Evolutionary conservation across 352 stramenopile genomes (phyloP), one percentile per base, ranked within the genome.

Genomic region (Phytophthora megakarya): DNA sequence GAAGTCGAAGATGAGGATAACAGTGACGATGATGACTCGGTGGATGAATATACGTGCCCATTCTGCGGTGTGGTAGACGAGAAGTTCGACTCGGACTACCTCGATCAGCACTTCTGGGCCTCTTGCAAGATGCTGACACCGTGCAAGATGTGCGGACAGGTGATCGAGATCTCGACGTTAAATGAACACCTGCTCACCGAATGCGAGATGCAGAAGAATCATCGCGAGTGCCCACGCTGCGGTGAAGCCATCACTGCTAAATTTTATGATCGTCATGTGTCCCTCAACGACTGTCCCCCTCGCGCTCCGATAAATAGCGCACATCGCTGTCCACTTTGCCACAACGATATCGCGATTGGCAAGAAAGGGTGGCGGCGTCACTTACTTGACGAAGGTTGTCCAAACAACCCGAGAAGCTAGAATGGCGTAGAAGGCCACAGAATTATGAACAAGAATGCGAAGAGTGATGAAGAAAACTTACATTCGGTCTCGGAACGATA

Each of bases 51-150:
- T 64, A 98, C 90, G 0, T 98, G 92, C 67, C 91, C 94, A 23
- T 98, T 97, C 61, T 98, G 92, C 54, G 88, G 88, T 28, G 70
- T 93, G 32, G 78, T 93, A 40, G 88, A 97, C 63, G 76, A 90
- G 15, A 77, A 78, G 12, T 98, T 97, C 42, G 93, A 93, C 55
- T 92, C 92, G 15, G 89, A 97, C 38, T 79, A 76, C 4, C 65
- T 98, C 19, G 92, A 97, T 64, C 83, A 97, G 66, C 93, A 98
- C 63, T 98, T 97, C 60, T 98, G 90, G 89, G 84, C 90, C 25
- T 80, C 91, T 11, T 98, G 93, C 61, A 78, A 81, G 21, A 94
- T 98, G 88, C 76, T 98, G 10, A 97, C 90, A 26, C 88, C 86
- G 37, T 98, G 93, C 76, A 89, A 92, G 40, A 94, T 96, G 80